Conservation (phyloP, 2,329 filamentous ascomycete genomes). For the Conoideocrella luteorostrata region DNA sequence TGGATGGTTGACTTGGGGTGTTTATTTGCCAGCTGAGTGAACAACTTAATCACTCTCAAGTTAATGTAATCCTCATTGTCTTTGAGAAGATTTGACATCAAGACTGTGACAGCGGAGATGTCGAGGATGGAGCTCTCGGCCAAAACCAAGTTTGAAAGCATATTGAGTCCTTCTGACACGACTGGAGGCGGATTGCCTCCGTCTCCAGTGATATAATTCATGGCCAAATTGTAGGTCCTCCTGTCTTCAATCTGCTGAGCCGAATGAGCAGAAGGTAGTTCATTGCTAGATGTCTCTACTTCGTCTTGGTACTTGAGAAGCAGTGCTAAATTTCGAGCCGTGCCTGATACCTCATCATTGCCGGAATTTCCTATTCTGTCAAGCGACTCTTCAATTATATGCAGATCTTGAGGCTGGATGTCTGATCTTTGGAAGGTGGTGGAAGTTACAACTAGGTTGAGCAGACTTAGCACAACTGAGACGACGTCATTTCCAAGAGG, state of each 20-base stretch:
- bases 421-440: conserved; percentile 47
- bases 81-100: conserved; percentile 57
- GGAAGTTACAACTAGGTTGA: conserved; percentile 54
- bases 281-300: conserved; percentile 37
- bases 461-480: conserved; percentile 50
- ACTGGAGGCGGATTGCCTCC: conserved; percentile 59
- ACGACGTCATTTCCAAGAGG: conserved; percentile 41
- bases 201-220: conserved; percentile 54
- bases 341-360: conserved; percentile 40
- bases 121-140: conserved; percentile 54
- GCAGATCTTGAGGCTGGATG: conserved; percentile 34
- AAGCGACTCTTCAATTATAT: conserved; percentile 43
- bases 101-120: conserved; percentile 56
- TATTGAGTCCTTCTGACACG: conserved; percentile 57
- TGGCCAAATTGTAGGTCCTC: conserved; percentile 54
- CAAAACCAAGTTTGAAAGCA: conserved; percentile 52
- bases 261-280: conserved; percentile 31
- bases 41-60: conserved; percentile 58
- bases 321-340: conserved; percentile 49
- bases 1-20: conserved; percentile 57
- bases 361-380: conserved; percentile 31
- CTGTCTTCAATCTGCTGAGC: conserved; percentile 51
- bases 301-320: conserved; percentile 51
- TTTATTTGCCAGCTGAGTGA: conserved; percentile 53
- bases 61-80: conserved; percentile 68